Evolutionary conservation across 2,329 filamentous ascomycete species (phyloP).

Genomic region (Boeremia exigua): DNA sequence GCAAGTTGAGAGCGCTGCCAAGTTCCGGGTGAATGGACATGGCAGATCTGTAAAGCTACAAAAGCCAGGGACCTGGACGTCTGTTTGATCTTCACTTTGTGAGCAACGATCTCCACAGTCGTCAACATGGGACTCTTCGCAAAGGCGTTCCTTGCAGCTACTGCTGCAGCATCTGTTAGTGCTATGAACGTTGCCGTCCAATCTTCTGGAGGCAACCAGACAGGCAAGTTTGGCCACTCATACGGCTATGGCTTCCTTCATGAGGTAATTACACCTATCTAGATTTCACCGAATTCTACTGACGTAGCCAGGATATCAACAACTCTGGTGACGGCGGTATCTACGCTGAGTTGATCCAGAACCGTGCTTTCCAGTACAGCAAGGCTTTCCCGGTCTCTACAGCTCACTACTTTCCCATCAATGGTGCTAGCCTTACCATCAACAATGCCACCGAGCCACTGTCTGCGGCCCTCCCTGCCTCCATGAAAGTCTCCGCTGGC

Average conservation of each 20-base stretch:
- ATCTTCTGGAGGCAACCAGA: constrained; percentile 35
- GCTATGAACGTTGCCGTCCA: constrained; percentile 37
- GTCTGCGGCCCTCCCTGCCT: constrained; percentile 53
- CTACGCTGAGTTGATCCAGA: constrained; percentile 73
- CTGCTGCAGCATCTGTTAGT: constrained; percentile 28
- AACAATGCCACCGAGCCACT: constrained; percentile 50
- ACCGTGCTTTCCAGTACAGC: constrained; percentile 70
- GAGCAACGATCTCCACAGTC: constrained; percentile 18
- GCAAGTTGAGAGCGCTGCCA: constrained; percentile 10
- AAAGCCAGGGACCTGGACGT: constrained; percentile 4
- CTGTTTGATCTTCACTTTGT: constrained; percentile 9
- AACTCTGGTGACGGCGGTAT: constrained; percentile 75
- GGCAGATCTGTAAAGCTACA: constrained; percentile 5
- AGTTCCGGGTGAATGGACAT: constrained; percentile 7
- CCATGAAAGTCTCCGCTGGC: constrained; percentile 49
- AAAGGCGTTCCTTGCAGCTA: constrained; percentile 27
- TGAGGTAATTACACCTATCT: constrained; percentile 22
- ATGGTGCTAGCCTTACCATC: constrained; percentile 45
- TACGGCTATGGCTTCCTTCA: constrained; percentile 42
- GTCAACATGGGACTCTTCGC: constrained; percentile 31
- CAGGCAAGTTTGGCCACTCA: constrained; percentile 37
- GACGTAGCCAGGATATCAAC: constrained; percentile 55
- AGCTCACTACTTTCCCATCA: constrained; percentile 42
- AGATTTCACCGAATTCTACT: background rate
- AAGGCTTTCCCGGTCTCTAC: constrained; percentile 31